Evolutionary conservation across 2,329 filamentous ascomycete species (phyloP), one percentile per base, ranked within the genome.

Genomic region (Trichoderma breve): DNA sequence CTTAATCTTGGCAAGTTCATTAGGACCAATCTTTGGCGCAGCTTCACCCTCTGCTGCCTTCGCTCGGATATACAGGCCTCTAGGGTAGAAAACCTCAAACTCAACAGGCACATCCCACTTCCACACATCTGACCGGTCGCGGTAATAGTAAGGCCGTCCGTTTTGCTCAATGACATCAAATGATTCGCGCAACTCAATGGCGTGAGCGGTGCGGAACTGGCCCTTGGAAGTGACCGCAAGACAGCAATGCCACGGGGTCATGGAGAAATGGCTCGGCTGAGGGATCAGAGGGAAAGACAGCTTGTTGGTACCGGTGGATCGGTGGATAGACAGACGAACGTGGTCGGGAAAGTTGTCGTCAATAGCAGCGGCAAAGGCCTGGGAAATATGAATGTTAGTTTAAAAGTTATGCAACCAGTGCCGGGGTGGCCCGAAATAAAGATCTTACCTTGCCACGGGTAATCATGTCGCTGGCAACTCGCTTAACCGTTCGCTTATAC

Each of bases 41-140:
- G 36, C 18, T 30, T 64, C 61, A 3, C 61, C 61, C 26, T 64
- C 61, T 21, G 36, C 15, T 28, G 61, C 2, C 36, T 47, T 64
- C 8, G 61, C 61, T n/a, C 36, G 47, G 8, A 64, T 39, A 14
- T 64, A 64, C 18, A 64, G 18, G 14, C 61, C 61, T 12, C 26
- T 26, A 28, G 61, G 61, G n/a, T 64, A 64, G 61, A 64, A 64
- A 18, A 64, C 28, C 26, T 64, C 36, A 64, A 64, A 64, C 18
- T 64, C 61, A 32, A 64, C 61, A 8, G 61, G 61, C 39, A 64
- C 61, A 64, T 64, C 36, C 61, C 61, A 64, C 36, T 47, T 64
- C 61, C 61, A 64, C 15, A 64, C 61, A 51, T 64, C 36, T 1
- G 61, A 64, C 1, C 61, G 61, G 26, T 64, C 36, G 30, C 61